Base-by-base conservation (phyloP, 345 rosid genomes). In the Jatropha curcas region DNA sequence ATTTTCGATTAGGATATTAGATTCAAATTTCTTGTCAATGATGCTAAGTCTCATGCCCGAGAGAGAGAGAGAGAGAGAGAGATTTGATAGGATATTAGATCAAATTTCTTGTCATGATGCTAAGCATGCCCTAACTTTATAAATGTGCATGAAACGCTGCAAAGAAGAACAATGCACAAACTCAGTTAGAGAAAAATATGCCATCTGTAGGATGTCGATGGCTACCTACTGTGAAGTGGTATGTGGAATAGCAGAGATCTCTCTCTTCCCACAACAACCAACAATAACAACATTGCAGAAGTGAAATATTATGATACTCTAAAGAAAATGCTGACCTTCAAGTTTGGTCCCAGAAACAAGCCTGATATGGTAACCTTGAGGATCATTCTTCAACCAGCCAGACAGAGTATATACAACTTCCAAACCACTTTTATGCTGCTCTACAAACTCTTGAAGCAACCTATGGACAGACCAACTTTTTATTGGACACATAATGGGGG, bases 381-480 rank as follows among this genome's bases (percentile, higher is more conserved):
- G 90, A 53, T 74, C 76, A 71, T 75, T 79, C 88, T 87, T 92
- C 77, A 84, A 78, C 94, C 96, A 95, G 68, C 98, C 99, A 22
- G 96, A 88, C 61, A 92, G 79, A 61, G 84, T 75, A 82, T 91
- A 95, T 5, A 91, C 86, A 67, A 87, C 94, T 82, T 91, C 90
- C 61, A 91, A 45, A 12, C 80, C 86, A 65, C 75, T 84, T 63
- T 85, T 89, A 50, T 76, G 87, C 53, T 73, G 85, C 73, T 85
- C 88, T 30, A 83, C 94, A 72, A 92, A 92, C 60, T 92, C 89
- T 27, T 85, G 85, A 76, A 92, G 93, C 92, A 95, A 79, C 85
- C 99, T 95, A 81, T 56, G 28, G 22, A 52, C 28, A 27, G 27
- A 50, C 30, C 78, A 70, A 45, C 31, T 31, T 68, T 34, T n/a